Evolutionary conservation across 305 asterid genomes (phyloP).

Genomic region (Fraxinus sp.): DNA sequence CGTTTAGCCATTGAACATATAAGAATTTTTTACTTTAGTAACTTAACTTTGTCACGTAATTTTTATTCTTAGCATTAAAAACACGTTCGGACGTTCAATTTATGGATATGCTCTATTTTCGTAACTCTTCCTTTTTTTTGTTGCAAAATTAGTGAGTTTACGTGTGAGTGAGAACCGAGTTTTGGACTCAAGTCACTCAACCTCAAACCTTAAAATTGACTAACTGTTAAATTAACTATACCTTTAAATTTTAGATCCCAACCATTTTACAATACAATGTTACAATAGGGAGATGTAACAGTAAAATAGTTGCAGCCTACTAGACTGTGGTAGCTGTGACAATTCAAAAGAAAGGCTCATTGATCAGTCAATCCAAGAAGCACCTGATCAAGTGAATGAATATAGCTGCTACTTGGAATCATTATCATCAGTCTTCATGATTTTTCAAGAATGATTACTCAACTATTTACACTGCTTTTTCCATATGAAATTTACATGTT

Average conservation of each 20-base stretch:
- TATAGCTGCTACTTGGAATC: background rate
- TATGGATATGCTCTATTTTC: background rate
- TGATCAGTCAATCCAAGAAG: conserved; percentile 3
- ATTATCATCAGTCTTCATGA: background rate
- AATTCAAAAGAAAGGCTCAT: background rate
- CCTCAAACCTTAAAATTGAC: background rate
- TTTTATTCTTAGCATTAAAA: background rate
- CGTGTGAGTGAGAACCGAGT: background rate
- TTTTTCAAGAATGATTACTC: background rate
- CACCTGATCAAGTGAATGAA: background rate
- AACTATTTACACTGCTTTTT: background rate
- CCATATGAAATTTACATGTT: background rate
- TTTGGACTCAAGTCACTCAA: background rate
- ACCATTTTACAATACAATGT: background rate
- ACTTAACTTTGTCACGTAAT: background rate
- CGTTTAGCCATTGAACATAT: background rate
- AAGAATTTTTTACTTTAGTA: background rate
- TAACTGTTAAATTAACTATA: too few relatives aligned
- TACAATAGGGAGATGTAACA: background rate
- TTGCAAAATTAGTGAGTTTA: background rate
- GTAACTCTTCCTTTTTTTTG: background rate
- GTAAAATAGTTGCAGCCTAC: background rate
- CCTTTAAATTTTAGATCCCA: background rate
- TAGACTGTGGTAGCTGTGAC: background rate
- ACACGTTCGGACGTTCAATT: background rate